A percentile compares a stretch with the other conserved stretches of the same genome.
Conservation (phyloP, 345 rosid genomes). For the Gossypium mustelinum region DNA sequence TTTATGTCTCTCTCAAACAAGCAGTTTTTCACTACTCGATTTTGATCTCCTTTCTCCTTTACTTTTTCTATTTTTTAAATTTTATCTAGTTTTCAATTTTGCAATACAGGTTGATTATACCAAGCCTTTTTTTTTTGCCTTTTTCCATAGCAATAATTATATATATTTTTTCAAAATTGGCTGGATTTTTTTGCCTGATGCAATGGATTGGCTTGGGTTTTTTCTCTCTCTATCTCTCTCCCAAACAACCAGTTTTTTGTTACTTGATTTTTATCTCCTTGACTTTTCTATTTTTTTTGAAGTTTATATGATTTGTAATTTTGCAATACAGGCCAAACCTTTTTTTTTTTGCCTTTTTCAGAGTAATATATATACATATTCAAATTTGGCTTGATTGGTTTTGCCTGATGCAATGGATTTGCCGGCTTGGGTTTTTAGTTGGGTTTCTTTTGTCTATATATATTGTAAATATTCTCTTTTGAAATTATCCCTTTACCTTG, state of each 20-base stretch:
- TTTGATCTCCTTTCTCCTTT: background rate
- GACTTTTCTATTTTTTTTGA: background rate
- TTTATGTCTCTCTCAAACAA: background rate
- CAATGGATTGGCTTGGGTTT: background rate
- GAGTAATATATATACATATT: background rate
- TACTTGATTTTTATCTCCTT: background rate
- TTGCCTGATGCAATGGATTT: background rate
- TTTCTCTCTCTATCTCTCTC: background rate
- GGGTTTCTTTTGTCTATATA: background rate
- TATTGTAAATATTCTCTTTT: background rate
- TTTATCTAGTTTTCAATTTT: background rate
- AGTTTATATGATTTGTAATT: background rate
- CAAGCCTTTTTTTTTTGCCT: background rate
- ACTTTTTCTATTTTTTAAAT: background rate
- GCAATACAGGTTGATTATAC: too few relatives aligned
- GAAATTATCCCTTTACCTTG: background rate
- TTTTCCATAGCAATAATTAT: background rate
- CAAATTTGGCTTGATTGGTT: background rate
- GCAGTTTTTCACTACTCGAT: too few relatives aligned
- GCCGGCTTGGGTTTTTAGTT: background rate
- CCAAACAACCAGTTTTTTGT: background rate
- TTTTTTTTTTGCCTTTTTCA: background rate
- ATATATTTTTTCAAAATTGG: background rate
- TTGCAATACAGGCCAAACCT: background rate
- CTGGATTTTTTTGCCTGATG: background rate